These are phyloP conservation scores for Beauveria caledonica DNA, from an alignment of 2,329 filamentous ascomycete species.

Conservation along the genomic window DNA sequence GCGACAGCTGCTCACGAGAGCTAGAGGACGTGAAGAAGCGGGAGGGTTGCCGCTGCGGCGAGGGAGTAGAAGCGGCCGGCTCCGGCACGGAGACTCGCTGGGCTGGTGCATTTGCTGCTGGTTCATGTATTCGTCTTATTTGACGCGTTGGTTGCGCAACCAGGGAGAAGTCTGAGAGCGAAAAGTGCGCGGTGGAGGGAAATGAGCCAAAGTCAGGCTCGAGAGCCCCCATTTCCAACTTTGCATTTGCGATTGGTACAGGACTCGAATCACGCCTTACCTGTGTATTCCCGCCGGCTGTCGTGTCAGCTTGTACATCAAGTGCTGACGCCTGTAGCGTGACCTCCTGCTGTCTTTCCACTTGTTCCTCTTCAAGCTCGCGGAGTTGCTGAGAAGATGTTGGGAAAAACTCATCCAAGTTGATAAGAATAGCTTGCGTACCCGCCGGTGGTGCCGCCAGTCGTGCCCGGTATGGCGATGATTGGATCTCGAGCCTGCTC, in stretches of 20 bases:
- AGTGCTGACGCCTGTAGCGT: no score
- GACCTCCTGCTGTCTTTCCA: background rate
- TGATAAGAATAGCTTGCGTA: slow-evolving; percentile 45
- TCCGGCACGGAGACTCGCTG: background rate
- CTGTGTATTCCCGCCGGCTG: background rate
- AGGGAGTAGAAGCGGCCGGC: background rate
- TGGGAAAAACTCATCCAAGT: slow-evolving; percentile 47
- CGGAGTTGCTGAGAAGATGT: slow-evolving; percentile 47
- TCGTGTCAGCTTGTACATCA: background rate
- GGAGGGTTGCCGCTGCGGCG: background rate
- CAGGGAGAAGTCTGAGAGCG: background rate
- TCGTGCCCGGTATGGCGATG: slow-evolving; percentile 13
- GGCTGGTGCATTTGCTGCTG: background rate
- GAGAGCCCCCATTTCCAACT: background rate
- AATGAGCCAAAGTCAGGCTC: slow-evolving; percentile 3
- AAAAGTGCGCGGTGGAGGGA: background rate
- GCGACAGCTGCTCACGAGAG: slow-evolving; percentile 25
- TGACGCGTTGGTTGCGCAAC: background rate
- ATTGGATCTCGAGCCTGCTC: background rate
- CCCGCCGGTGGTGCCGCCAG: slow-evolving; percentile 28
- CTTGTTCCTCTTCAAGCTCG: slow-evolving; percentile 37
- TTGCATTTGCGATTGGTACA: background rate
- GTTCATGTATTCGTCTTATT: background rate
- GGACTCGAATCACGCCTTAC: background rate
- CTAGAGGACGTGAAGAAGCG: slow-evolving; percentile 32